These are phyloP conservation scores for Gaeumannomyces sp. DNA, from an alignment of 2,329 filamentous ascomycete species.

Conservation along the genomic window DNA sequence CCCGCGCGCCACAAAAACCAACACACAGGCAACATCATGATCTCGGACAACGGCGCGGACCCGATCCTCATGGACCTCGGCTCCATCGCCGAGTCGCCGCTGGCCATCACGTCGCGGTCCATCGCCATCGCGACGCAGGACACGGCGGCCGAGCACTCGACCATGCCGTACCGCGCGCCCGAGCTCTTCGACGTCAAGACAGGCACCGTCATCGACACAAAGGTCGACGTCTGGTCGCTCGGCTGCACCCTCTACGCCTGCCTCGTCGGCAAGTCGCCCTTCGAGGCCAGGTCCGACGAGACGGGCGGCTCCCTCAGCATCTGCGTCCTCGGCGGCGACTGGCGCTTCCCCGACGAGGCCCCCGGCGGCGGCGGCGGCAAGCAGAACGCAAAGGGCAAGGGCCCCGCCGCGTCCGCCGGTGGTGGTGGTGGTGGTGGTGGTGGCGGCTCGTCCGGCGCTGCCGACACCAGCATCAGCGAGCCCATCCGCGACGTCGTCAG, in stretches of 20 bases:
- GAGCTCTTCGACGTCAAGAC: constrained; percentile 98
- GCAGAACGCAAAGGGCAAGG: constrained; percentile 24
- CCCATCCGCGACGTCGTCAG: constrained; percentile 81
- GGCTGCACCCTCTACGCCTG: constrained; percentile 98
- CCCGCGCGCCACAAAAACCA: too few relatives aligned
- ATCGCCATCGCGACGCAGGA: constrained; percentile 91
- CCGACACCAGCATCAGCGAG: constrained; percentile 62
- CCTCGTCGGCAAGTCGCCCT: constrained; percentile 91
- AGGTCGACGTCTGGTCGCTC: constrained; percentile 96
- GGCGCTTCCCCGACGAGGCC: constrained; percentile 90
- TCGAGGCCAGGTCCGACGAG: constrained; percentile 92
- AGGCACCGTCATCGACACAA: constrained; percentile 84
- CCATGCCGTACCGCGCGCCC: constrained; percentile 96
- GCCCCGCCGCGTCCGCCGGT: constrained; percentile 18
- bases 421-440: constrained; percentile 20
- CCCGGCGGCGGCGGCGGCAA: constrained; percentile 27
- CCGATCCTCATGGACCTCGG: constrained; percentile 98
- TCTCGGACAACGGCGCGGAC: constrained; percentile 78
- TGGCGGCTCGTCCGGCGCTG: constrained; percentile 23
- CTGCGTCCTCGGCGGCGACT: constrained; percentile 89
- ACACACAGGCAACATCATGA: constrained; percentile 89
- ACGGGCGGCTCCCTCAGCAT: constrained; percentile 90
- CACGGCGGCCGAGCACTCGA: constrained; percentile 89
- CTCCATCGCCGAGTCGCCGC: constrained; percentile 80
- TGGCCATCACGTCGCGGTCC: constrained; percentile 82